Percentiles rank a stretch among this genome's conserved stretches.
These are phyloP conservation scores for Cocos nucifera DNA, from an alignment of 176 grass and related monocot genomes.

Conservation along the genomic window DNA sequence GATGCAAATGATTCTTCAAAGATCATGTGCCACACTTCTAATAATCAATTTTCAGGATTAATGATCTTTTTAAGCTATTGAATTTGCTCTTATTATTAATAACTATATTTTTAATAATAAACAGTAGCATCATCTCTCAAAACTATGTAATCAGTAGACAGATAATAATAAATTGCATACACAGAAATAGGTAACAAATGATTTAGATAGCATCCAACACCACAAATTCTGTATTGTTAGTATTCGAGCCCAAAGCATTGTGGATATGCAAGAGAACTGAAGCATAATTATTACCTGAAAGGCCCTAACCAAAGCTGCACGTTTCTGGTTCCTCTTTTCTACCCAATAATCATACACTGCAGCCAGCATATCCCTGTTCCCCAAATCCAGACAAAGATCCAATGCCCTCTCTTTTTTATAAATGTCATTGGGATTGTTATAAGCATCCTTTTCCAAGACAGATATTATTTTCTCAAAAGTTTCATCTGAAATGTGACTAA, in stretches of 20 bases:
- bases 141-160: too few relatives aligned
- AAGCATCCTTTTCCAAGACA: constrained; percentile 73
- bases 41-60: too few relatives aligned
- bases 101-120: too few relatives aligned
- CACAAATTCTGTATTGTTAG: too few relatives aligned
- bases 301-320: constrained; percentile 43
- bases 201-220: too few relatives aligned
- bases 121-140: too few relatives aligned
- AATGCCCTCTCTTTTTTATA: constrained; percentile 37
- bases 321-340: constrained; percentile 48
- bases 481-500: constrained; percentile 29
- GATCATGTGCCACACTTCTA: too few relatives aligned
- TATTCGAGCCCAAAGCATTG: neutral
- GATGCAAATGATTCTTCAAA: too few relatives aligned
- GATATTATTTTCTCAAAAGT: constrained; percentile 76
- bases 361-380: constrained; percentile 30
- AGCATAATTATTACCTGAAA: constrained; percentile 64
- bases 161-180: too few relatives aligned
- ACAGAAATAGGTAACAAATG: too few relatives aligned
- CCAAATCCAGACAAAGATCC: constrained; percentile 42
- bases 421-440: constrained; percentile 35
- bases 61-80: too few relatives aligned
- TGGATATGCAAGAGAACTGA: neutral
- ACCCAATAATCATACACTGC: constrained; percentile 63
- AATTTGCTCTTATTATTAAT: too few relatives aligned